Percentiles rank a stretch among this genome's conserved stretches.
Conservation (phyloP, 2,329 filamentous ascomycete genomes). For the Thelonectria rubi region DNA sequence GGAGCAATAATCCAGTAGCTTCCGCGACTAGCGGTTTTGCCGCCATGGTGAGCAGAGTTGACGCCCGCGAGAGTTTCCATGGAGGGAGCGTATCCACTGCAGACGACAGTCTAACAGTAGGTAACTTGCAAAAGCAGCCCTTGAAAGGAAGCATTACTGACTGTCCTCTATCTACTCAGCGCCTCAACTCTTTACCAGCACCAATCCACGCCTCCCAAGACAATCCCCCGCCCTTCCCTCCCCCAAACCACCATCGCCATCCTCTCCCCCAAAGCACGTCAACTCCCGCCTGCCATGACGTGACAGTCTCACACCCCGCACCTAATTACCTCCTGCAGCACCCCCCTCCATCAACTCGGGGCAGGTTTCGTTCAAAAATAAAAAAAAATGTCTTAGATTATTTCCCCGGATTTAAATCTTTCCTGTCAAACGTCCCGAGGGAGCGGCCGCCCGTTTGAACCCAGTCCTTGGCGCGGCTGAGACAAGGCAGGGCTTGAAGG, state of each 20-base stretch:
- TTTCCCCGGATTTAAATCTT: not conserved
- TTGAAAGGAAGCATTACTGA: too few relatives aligned
- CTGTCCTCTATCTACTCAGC: too few relatives aligned
- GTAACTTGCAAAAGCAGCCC: too few relatives aligned
- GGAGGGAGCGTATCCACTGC: too few relatives aligned
- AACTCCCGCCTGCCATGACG: conserved; percentile 16
- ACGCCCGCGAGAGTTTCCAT: too few relatives aligned
- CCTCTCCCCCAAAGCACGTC: conserved; percentile 18
- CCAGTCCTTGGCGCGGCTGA: not conserved
- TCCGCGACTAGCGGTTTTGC: too few relatives aligned
- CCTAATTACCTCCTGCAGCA: not conserved
- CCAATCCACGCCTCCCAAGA: not conserved
- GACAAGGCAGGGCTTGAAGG: not conserved
- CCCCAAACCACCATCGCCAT: not conserved
- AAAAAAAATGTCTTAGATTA: too few relatives aligned
- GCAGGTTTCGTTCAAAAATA: not conserved
- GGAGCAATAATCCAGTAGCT: too few relatives aligned
- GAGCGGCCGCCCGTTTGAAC: not conserved
- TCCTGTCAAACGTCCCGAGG: not conserved
- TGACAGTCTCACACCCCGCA: not conserved
- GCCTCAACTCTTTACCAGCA: not conserved
- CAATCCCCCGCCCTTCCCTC: not conserved
- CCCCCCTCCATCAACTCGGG: too few relatives aligned
- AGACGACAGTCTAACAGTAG: too few relatives aligned
- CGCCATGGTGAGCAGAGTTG: too few relatives aligned